A percentile compares a stretch with the other conserved stretches of the same genome.
Conservation (phyloP, 2,329 filamentous ascomycete species). For the Pyricularia grisea region DNA sequence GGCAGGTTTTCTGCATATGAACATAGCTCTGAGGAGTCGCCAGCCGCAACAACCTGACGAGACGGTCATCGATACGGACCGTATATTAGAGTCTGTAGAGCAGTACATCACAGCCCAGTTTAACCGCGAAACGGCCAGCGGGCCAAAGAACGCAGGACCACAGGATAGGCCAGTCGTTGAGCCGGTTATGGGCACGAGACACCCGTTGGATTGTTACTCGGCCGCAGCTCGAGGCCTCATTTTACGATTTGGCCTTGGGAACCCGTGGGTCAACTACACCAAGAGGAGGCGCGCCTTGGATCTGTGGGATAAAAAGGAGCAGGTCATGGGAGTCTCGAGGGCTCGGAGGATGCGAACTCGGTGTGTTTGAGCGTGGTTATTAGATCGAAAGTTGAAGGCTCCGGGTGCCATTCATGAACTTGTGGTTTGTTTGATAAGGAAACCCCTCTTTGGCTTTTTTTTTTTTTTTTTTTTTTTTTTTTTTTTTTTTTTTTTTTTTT, state of each 20-base stretch:
- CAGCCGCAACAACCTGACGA: neutral
- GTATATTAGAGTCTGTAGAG: neutral
- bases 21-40: neutral
- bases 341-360: neutral
- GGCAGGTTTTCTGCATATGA: neutral
- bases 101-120: neutral
- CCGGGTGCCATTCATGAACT: neutral
- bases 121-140: neutral
- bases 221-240: neutral
- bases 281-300: neutral
- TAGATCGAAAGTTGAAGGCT: neutral
- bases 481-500: neutral
- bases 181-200: neutral
- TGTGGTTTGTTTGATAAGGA: neutral
- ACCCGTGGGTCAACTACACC: neutral
- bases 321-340: neutral
- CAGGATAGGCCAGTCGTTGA: neutral
- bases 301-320: constrained; percentile 1
- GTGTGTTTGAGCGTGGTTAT: neutral
- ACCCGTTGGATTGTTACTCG: neutral
- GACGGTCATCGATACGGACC: neutral
- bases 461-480: no score
- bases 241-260: neutral
- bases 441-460: neutral
- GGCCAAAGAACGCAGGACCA: neutral